Evolutionary conservation across 257 asterid genomes (phyloP).

Genomic region (Schizonepeta tenuifolia): DNA sequence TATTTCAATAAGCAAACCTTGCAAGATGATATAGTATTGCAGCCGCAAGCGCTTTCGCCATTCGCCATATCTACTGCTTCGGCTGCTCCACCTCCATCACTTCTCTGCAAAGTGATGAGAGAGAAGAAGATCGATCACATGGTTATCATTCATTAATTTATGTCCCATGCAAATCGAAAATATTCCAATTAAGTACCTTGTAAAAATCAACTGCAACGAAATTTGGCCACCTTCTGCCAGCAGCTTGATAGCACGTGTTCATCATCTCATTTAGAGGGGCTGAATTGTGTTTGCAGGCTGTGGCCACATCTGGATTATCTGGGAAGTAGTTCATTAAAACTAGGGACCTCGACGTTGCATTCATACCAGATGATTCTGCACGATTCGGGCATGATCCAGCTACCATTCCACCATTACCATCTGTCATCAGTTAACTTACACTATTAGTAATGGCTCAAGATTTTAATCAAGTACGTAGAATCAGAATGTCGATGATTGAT

Average conservation of each 20-base stretch:
- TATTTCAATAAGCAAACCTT: conserved; percentile 45
- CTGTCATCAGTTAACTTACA: conserved; percentile 51
- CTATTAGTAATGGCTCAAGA: conserved; percentile 11
- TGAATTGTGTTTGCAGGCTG: conserved; percentile 87
- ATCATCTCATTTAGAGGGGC: conserved; percentile 74
- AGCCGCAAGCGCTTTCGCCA: conserved; percentile 82
- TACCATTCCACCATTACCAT: conserved; percentile 84
- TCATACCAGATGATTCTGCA: conserved; percentile 78
- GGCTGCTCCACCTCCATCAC: conserved; percentile 95
- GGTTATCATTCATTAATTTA: neutral
- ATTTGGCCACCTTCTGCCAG: conserved; percentile 91
- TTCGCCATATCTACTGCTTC: conserved; percentile 85
- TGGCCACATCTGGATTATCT: conserved; percentile 63
- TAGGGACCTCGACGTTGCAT: conserved; percentile 70
- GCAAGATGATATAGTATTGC: conserved; percentile 70
- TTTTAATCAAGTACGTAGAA: conserved; percentile 4
- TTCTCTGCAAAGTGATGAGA: conserved; percentile 60
- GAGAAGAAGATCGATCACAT: neutral
- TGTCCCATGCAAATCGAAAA: neutral
- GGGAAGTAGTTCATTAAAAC: conserved; percentile 87
- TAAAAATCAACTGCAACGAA: conserved; percentile 89
- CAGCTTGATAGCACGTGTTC: conserved; percentile 75
- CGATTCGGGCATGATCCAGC: conserved; percentile 85
- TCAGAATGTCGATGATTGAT: neutral
- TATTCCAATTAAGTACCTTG: conserved; percentile 49